Base-by-base conservation (phyloP, 1,284 basidiomycete genomes). In the Schizopora paradoxa region DNA sequence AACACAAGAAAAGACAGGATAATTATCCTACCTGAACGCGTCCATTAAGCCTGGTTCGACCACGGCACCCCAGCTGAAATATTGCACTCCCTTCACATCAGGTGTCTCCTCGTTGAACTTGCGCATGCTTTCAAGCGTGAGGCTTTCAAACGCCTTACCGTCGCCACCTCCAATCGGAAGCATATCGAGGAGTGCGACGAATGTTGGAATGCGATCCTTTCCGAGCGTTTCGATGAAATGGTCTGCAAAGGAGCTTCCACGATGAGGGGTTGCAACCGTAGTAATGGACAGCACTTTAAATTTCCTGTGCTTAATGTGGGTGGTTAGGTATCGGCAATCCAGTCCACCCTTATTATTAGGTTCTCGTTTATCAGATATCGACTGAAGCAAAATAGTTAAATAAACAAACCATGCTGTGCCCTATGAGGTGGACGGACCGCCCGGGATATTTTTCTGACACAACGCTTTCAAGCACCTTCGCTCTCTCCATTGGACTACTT, bases 51-150 rank as follows among this genome's bases (percentile, higher is more conserved):
- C 87, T 3, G 94, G 92, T 10, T 87, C 78, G 61, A 92, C 94
- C 18, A 74, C 73, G 4, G 94, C 93, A 7, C 94, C 94, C 87
- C 91, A 98, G 57, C 87, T 91, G 58, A 87, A 94, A 65, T 97
- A 97, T 53, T 78, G 74, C 47, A 96, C 86, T 23, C 77, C 77
- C 0, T 75, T 70, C 1, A 82, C 74, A 57, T 97, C 83, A 0
- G 86, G 83, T 0, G 89, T 90, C 32, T 83, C 72, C 48, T 86
- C 77, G 61, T 98, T 98, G 67, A 98, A 98, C 48, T 74, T 67
- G 27, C 73, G 75, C 93, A 97, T 97, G 48, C 80, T 82, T 29
- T 83, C 79, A n/a, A 84, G 66, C 0, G 91, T 93, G 36, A 98
- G 77, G 43, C 77, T 86, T 58, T 91, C 82, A 54, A 97, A 97